Conservation (phyloP, 1,139 yeast genomes). For the Kurtzmaniella quercitrusa region DNA sequence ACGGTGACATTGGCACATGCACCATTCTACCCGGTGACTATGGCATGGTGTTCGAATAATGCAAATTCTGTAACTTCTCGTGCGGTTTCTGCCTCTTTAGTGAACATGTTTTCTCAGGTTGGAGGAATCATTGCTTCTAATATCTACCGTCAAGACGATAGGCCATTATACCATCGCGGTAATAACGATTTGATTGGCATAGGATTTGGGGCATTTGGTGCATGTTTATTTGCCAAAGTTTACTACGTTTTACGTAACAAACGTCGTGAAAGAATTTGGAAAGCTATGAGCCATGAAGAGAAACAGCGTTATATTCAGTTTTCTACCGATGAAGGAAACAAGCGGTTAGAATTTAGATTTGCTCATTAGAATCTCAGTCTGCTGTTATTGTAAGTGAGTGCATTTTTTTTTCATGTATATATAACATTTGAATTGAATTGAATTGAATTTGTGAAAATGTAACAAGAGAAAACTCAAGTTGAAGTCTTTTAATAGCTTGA, state of each 20-base stretch:
- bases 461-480: too few species aligned
- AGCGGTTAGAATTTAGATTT: constrained; percentile 50
- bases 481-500: too few species aligned
- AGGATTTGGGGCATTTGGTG: constrained; percentile 14
- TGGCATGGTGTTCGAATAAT: constrained; percentile 20
- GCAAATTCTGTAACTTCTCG: constrained; percentile 18
- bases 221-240: constrained; percentile 15
- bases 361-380: too few species aligned
- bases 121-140: constrained; percentile 17
- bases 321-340: constrained; percentile 51
- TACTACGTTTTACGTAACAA: constrained; percentile 48
- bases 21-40: constrained; percentile 16
- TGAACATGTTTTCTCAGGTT: constrained; percentile 19
- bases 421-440: too few species aligned
- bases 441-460: too few species aligned
- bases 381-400: too few species aligned
- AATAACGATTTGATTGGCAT: constrained; percentile 19
- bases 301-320: constrained; percentile 36
- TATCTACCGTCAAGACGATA: constrained; percentile 24
- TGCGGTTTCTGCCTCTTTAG: constrained; percentile 22
- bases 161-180: constrained; percentile 25
- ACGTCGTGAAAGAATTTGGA: constrained; percentile 43
- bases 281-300: constrained; percentile 42
- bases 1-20: constrained; percentile 16
- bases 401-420: too few species aligned